A percentile compares a stretch with the other conserved stretches of the same genome.
phyloP scores from a whole-genome alignment of 176 grass and related monocot genomes.

The Avena atlantica region DNA sequence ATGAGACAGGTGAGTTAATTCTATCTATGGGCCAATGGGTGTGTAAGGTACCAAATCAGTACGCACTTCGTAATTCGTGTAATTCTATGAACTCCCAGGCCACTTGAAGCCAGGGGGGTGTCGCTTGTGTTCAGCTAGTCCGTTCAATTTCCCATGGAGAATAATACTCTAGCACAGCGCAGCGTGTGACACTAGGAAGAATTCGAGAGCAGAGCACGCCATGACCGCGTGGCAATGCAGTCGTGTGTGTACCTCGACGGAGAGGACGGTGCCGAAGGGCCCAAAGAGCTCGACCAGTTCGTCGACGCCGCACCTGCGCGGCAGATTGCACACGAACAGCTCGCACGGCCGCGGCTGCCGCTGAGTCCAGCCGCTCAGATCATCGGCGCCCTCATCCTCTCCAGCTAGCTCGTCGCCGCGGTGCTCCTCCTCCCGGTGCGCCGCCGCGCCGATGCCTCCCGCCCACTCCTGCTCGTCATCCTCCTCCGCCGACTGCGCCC shows the following conservation, averaged over 20 bases:
- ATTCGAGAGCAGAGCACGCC: not conserved
- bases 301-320: constrained; percentile 55
- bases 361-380: constrained; percentile 38
- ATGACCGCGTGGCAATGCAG: not conserved
- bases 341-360: constrained; percentile 56
- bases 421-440: constrained; percentile 39
- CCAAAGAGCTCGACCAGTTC: constrained; percentile 69
- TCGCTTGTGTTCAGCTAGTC: not conserved
- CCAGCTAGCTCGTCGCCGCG: constrained; percentile 31
- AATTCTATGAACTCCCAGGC: not conserved
- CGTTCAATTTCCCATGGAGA: not conserved
- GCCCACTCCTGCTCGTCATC: constrained; percentile 57
- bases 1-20: not conserved
- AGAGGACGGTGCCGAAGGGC: constrained; percentile 62
- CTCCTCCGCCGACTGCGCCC: not conserved
- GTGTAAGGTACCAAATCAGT: not conserved
- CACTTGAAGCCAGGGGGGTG: not conserved
- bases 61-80: not conserved
- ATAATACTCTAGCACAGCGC: not conserved
- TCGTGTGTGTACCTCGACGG: constrained; percentile 57
- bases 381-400: not conserved
- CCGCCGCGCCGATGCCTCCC: constrained; percentile 44
- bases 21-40: not conserved
- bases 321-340: constrained; percentile 76
- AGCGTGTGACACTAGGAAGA: not conserved